Percentiles rank a stretch among this genome's conserved stretches.
These are phyloP conservation scores for Podospora pseudocomata DNA, from an alignment of 495 filamentous ascomycete species.

Conservation along the genomic window DNA sequence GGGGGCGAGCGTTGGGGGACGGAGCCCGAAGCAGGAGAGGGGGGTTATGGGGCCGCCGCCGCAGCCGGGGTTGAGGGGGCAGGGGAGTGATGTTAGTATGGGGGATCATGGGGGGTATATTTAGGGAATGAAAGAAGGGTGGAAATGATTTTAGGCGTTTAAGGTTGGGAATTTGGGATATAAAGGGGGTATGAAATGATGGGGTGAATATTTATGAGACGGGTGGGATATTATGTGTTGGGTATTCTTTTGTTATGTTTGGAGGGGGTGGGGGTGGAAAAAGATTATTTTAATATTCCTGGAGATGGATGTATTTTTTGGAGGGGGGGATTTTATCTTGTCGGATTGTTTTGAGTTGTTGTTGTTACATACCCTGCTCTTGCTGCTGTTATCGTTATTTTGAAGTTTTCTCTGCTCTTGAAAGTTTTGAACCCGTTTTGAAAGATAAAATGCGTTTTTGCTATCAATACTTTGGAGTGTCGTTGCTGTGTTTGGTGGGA, in stretches of 20 bases:
- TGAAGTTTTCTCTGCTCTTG: too few species aligned
- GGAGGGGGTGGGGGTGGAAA: too few species aligned
- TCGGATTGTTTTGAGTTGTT: too few species aligned
- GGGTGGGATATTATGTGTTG: neutral
- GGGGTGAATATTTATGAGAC: neutral
- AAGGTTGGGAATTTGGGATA: neutral
- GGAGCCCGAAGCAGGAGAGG: conserved; percentile 8
- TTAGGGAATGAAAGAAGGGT: conserved; percentile 1
- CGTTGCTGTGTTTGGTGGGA: too few species aligned
- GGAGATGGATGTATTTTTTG: too few species aligned
- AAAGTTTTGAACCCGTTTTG: too few species aligned
- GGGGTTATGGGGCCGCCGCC: neutral
- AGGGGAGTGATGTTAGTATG: conserved; percentile 20
- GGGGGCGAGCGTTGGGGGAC: conserved; percentile 10
- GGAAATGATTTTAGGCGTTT: neutral
- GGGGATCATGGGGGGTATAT: conserved; percentile 16
- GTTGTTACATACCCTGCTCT: too few species aligned
- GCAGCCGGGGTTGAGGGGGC: neutral
- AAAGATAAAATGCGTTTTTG: too few species aligned
- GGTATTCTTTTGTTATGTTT: neutral
- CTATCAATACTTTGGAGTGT: too few species aligned
- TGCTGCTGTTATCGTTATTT: too few species aligned
- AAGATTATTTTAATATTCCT: too few species aligned
- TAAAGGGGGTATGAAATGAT: neutral
- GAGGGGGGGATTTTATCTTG: too few species aligned